A percentile compares a stretch with the other conserved stretches of the same genome.
Conservation (phyloP, 495 filamentous ascomycete species). For the Tuber magnatum region DNA sequence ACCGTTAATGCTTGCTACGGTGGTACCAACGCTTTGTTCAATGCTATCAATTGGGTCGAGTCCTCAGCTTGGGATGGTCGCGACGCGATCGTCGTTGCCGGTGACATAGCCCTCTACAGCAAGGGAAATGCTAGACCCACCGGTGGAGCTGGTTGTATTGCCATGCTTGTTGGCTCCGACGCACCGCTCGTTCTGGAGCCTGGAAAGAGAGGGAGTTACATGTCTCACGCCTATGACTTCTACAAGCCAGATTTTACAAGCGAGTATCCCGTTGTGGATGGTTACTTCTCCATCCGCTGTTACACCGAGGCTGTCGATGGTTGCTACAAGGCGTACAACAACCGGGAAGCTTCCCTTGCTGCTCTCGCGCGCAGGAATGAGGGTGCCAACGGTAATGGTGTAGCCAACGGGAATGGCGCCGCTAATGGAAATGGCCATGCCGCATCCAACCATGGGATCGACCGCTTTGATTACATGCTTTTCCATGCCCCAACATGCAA, state of each 20-base stretch:
- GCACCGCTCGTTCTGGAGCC: constrained; percentile 87
- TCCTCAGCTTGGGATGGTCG: constrained; percentile 97
- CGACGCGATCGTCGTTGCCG: constrained; percentile 85
- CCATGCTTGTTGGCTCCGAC: constrained; percentile 87
- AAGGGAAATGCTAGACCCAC: constrained; percentile 93
- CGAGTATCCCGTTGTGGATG: constrained; percentile 96
- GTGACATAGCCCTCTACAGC: constrained; percentile 97
- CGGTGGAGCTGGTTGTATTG: constrained; percentile 89
- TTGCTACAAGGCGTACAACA: constrained; percentile 91
- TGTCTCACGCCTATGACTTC: constrained; percentile 92
- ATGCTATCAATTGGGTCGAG: constrained; percentile 94
- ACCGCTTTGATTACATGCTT: constrained; percentile 90
- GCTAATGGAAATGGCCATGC: constrained; percentile 46
- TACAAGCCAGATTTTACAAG: constrained; percentile 98
- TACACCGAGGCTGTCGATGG: constrained; percentile 92
- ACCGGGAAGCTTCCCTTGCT: constrained; percentile 64
- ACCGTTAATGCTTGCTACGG: constrained; percentile 98
- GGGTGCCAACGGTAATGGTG: constrained; percentile 50
- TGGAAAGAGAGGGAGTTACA: constrained; percentile 81
- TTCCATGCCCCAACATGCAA: constrained; percentile 99
- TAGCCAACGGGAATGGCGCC: constrained; percentile 50
- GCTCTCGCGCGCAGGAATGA: constrained; percentile 41
- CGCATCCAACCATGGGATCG: constrained; percentile 60
- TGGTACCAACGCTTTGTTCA: constrained; percentile 95
- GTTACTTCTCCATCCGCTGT: constrained; percentile 89